Evolutionary conservation across 202 grass and related monocot species (phyloP).

Genomic region (Hordeum pubiflorum): DNA sequence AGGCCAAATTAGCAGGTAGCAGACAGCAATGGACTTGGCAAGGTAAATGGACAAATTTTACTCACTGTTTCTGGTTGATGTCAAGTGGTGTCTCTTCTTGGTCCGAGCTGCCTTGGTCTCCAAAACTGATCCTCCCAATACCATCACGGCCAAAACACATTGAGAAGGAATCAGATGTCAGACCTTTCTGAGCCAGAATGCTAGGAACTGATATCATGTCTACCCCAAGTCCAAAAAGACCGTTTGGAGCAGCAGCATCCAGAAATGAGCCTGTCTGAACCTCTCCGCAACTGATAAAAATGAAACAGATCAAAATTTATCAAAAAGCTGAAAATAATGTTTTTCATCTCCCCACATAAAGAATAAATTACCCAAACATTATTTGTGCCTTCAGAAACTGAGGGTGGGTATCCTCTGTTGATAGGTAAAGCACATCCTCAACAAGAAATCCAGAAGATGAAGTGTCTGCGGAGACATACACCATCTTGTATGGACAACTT

Average conservation of each 20-base stretch:
- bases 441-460: constrained; percentile 89
- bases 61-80: constrained; percentile 57
- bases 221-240: constrained; percentile 78
- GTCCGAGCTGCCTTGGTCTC: constrained; percentile 66
- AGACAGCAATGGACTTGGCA: not conserved
- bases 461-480: constrained; percentile 68
- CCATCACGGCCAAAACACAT: constrained; percentile 87
- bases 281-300: constrained; percentile 62
- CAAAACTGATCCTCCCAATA: constrained; percentile 77
- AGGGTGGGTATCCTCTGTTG: constrained; percentile 42
- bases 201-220: constrained; percentile 78
- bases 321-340: not conserved
- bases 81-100: constrained; percentile 75
- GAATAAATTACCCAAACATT: constrained; percentile 65
- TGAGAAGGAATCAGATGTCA: constrained; percentile 67
- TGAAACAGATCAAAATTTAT: not conserved
- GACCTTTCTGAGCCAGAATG: constrained; percentile 56
- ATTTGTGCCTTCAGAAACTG: constrained; percentile 64
- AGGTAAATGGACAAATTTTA: not conserved
- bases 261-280: constrained; percentile 80
- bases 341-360: not conserved
- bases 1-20: not conserved
- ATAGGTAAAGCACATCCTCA: constrained; percentile 70
- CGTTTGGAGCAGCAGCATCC: constrained; percentile 73
- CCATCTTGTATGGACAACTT: constrained; percentile 67